phyloP scores from a whole-genome alignment of 1,284 basidiomycete genomes.

The Rhodotorula sp. region DNA sequence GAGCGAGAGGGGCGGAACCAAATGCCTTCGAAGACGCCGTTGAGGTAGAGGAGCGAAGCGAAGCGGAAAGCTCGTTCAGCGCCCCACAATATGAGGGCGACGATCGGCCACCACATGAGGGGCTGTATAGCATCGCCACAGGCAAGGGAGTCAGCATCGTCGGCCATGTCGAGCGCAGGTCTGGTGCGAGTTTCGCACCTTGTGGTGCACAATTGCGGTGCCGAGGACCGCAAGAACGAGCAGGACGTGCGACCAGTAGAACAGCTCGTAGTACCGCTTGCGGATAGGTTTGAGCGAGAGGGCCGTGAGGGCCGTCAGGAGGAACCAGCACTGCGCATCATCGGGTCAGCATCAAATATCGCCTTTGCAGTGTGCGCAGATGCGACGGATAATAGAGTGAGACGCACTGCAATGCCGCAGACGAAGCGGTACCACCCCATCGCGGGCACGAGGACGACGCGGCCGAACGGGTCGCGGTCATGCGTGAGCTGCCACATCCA shows the following conservation, averaged over 20 bases:
- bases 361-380: not conserved
- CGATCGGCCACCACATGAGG: slow-evolving; percentile 57
- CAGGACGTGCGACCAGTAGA: slow-evolving; percentile 71
- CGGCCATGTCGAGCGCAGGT: not conserved
- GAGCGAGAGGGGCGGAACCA: slow-evolving; percentile 11
- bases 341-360: not conserved
- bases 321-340: slow-evolving; percentile 62
- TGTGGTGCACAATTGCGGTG: slow-evolving; percentile 68
- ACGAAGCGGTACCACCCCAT: slow-evolving; percentile 71
- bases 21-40: slow-evolving; percentile 54
- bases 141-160: not conserved
- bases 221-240: slow-evolving; percentile 66
- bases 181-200: slow-evolving; percentile 48
- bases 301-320: slow-evolving; percentile 67
- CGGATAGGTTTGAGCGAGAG: slow-evolving; percentile 67
- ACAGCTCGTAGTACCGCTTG: slow-evolving; percentile 69
- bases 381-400: slow-evolving; percentile 6
- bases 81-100: slow-evolving; percentile 65
- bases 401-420: slow-evolving; percentile 68
- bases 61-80: slow-evolving; percentile 66
- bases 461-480: slow-evolving; percentile 61
- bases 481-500: slow-evolving; percentile 75
- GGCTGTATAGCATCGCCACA: not conserved
- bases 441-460: slow-evolving; percentile 63
- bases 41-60: slow-evolving; percentile 65